Evolutionary conservation across 1,284 basidiomycete genomes (phyloP), one percentile per base, ranked within the genome.

Genomic region (Tilletiaria anomala): DNA sequence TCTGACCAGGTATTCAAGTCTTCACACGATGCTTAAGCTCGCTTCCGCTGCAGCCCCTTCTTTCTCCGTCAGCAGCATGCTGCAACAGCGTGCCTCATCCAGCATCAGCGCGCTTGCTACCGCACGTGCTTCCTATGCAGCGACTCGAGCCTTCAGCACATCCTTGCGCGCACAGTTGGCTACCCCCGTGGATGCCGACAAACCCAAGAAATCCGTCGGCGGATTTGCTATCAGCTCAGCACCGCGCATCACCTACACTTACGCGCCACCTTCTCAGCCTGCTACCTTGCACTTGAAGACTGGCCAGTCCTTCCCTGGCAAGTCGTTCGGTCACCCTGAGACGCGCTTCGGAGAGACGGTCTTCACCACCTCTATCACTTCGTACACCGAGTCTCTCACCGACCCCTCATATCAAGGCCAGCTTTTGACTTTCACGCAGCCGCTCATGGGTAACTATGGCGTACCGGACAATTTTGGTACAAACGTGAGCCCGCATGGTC

Each of bases 331-430:
- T 80, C 85, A 17, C 79, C 80, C 35, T 45, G 26, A 8, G 10
- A 29, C n/a, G n/a, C n/a, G n/a, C 26, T 97, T 78, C 70, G 93
- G 93, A 48, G 91, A 99, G 73, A 93, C 91, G 2, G 91, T 99
- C 21, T 99, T 99, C 71, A 91, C 87, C 18, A 99, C 91, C 24
- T 89, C 86, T 40, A 97, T 97, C 68, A 99, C 93, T 5, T 93
- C 87, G 42, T 97, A 99, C 70, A 96, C 89, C 42, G 93, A 99
- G 71, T 94, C 88, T 12, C 93, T 99, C 86, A 99, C 91, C 35
- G 91, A 99, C 68, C 91, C 91, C 5, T 97, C 93, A 6, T 97
- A 99, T 71, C 83, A 86, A 26, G 83, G 87, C 41, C 93, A 99
- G 71, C 87, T 97, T 57, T 77, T 99, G 48, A 88, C 96, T 46